phyloP scores from a whole-genome alignment of 371 early-diverging fungal species.

The Smittium culicis region DNA sequence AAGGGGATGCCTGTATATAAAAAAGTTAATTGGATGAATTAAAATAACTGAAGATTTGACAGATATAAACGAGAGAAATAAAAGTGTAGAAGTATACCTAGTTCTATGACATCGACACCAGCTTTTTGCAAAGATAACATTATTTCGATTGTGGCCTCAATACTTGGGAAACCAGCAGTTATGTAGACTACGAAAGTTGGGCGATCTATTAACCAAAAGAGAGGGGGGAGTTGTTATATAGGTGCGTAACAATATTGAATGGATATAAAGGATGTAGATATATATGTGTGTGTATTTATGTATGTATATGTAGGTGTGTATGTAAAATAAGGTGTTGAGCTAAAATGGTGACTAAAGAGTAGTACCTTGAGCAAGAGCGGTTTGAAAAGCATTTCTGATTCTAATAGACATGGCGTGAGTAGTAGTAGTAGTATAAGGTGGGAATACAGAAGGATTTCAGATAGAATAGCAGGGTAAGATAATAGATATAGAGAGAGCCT shows the following conservation, averaged over 20 bases:
- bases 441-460: no score
- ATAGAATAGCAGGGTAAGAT: no score
- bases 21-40: background rate
- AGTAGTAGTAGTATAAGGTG: no score
- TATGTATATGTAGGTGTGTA: background rate
- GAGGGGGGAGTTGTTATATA: no score
- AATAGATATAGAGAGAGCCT: no score
- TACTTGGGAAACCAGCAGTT: conserved; percentile 82
- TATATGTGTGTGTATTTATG: background rate
- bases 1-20: conserved; percentile 55
- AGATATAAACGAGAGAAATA: background rate
- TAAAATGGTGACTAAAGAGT: background rate
- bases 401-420: background rate
- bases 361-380: background rate
- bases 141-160: conserved; percentile 59
- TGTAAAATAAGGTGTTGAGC: background rate
- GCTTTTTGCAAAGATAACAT: conserved; percentile 76
- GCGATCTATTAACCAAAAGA: conserved; percentile 30
- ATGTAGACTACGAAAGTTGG: conserved; percentile 87
- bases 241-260: background rate
- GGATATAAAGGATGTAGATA: background rate
- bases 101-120: conserved; percentile 92
- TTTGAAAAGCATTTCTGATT: background rate
- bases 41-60: conserved; percentile 10
- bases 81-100: conserved; percentile 39